phyloP scores from a whole-genome alignment of 108 stramenopile species.

The Asterionellopsis glacialis region DNA sequence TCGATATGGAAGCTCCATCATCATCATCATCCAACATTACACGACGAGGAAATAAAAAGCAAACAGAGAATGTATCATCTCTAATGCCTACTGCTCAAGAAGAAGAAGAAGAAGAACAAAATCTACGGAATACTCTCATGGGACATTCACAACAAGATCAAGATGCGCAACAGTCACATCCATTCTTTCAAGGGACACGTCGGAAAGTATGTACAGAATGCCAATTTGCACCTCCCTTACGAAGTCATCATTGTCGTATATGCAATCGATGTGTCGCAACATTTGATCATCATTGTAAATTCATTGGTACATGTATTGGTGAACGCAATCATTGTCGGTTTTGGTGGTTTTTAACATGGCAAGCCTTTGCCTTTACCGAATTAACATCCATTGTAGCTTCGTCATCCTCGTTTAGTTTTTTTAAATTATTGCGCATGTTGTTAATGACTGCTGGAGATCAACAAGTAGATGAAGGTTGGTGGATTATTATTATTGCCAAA shows the following conservation, averaged over 20 bases:
- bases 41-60: too few species aligned
- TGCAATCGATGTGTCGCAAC: constrained; percentile 79
- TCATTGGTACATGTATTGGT: constrained; percentile 82
- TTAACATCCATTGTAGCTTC: constrained; percentile 28
- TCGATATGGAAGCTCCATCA: too few species aligned
- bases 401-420: not conserved
- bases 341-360: constrained; percentile 63
- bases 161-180: not conserved
- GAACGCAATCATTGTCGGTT: constrained; percentile 90
- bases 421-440: constrained; percentile 3
- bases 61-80: too few species aligned
- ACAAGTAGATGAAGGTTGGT: not conserved
- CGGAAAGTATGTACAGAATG: constrained; percentile 47
- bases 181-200: constrained; percentile 7
- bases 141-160: not conserved
- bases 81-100: too few species aligned
- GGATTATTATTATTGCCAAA: constrained; percentile 22
- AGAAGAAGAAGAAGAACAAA: too few species aligned
- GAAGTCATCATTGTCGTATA: constrained; percentile 77
- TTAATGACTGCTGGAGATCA: constrained; percentile 5
- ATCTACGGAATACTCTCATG: too few species aligned
- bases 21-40: too few species aligned
- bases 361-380: constrained; percentile 38
- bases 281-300: constrained; percentile 88
- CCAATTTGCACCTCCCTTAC: constrained; percentile 62